A percentile compares a stretch with the other conserved stretches of the same genome.
Conservation (phyloP, 805 yeast species). For the Myxozyma vanderwaltii region DNA sequence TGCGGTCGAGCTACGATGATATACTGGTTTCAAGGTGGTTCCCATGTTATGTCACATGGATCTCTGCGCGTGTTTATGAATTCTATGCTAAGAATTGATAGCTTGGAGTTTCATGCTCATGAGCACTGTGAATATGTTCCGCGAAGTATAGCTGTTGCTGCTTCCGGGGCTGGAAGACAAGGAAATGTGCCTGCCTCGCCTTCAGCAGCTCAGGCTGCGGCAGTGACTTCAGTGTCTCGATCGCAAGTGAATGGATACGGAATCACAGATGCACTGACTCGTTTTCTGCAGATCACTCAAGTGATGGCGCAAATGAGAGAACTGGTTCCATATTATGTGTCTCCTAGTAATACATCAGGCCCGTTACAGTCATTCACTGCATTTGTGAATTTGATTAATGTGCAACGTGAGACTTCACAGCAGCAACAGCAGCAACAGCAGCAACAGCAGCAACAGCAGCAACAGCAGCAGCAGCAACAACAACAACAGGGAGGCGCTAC, state of each 20-base stretch:
- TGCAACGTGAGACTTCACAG: conserved; percentile 37
- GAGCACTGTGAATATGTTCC: conserved; percentile 49
- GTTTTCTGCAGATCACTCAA: conserved; percentile 74
- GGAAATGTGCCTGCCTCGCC: background rate
- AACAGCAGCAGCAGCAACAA: conserved; percentile 24
- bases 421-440: conserved; percentile 25
- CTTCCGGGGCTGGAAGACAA: conserved; percentile 8
- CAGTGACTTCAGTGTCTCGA: conserved; percentile 2
- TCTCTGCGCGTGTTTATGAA: conserved; percentile 64
- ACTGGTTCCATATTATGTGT: conserved; percentile 58
- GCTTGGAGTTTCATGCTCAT: conserved; percentile 62
- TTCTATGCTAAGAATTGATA: conserved; percentile 65
- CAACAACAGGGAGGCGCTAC: conserved; percentile 29
- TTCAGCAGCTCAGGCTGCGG: background rate
- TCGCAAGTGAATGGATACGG: conserved; percentile 57
- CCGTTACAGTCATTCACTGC: conserved; percentile 37
- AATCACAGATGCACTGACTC: conserved; percentile 62
- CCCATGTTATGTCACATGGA: conserved; percentile 64
- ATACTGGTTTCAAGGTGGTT: conserved; percentile 67
- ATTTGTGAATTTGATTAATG: conserved; percentile 41
- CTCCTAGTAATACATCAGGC: conserved; percentile 36
- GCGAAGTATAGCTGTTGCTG: conserved; percentile 19
- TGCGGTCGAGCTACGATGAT: conserved; percentile 53
- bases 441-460: conserved; percentile 30
- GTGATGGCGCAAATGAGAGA: conserved; percentile 72